Percentiles rank a stretch among this genome's conserved stretches.
Conservation (phyloP, 164 flowering plant genomes). For the Macadamia integrifolia region DNA sequence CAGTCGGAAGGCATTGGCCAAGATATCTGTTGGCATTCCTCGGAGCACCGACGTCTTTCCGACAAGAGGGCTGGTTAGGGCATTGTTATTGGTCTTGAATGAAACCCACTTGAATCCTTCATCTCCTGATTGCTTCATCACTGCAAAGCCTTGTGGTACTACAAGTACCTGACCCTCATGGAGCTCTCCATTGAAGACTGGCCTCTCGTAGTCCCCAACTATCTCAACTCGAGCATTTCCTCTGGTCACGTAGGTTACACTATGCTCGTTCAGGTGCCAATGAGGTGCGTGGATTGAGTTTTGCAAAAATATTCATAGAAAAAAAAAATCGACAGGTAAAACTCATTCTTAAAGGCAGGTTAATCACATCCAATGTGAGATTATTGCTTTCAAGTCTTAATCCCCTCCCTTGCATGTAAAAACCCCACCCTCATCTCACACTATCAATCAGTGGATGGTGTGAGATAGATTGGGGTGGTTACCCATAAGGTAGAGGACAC, state of each 20-base stretch:
- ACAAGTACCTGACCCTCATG: constrained; percentile 39
- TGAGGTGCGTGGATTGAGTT: constrained; percentile 50
- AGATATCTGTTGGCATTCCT: constrained; percentile 40
- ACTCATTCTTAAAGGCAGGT: too few relatives aligned
- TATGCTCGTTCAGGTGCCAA: constrained; percentile 52
- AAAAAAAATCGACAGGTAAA: too few relatives aligned
- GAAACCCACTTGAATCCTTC: constrained; percentile 46
- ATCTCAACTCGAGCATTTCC: constrained; percentile 48
- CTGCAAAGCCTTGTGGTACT: constrained; percentile 49
- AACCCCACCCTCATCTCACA: too few relatives aligned
- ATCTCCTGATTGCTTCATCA: constrained; percentile 32
- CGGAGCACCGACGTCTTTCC: constrained; percentile 43
- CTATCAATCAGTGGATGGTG: too few relatives aligned
- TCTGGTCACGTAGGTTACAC: constrained; percentile 34
- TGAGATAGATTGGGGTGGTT: too few relatives aligned
- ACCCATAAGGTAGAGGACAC: too few relatives aligned
- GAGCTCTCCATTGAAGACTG: constrained; percentile 36
- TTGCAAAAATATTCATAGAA: constrained; percentile 17
- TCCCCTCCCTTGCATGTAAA: too few relatives aligned
- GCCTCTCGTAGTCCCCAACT: constrained; percentile 31
- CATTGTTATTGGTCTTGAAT: constrained; percentile 50
- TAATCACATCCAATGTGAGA: too few relatives aligned
- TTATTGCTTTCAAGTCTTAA: too few relatives aligned
- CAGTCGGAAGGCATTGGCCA: constrained; percentile 35
- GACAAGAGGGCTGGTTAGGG: constrained; percentile 35